Conservation (phyloP, 495 filamentous ascomycete species). For the Clavariopsis aquatica region DNA sequence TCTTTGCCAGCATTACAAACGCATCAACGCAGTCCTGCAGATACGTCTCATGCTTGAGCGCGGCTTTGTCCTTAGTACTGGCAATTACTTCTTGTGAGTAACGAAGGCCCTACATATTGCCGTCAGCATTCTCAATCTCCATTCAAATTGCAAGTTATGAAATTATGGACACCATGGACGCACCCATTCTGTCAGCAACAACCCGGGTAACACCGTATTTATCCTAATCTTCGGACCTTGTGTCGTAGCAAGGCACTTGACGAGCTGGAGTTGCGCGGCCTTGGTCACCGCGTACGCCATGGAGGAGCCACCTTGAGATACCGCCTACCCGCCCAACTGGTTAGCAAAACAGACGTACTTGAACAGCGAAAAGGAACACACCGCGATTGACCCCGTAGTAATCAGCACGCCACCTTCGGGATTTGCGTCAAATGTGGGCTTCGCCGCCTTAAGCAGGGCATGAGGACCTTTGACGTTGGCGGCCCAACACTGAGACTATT, state of each 20-base stretch:
- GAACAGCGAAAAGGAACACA: slow-evolving; percentile 22
- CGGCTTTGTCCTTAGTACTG: slow-evolving; percentile 40
- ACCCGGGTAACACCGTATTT: slow-evolving; percentile 68
- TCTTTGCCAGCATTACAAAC: slow-evolving; percentile 46
- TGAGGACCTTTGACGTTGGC: slow-evolving; percentile 69
- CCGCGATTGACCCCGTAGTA: slow-evolving; percentile 67
- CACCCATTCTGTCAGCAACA: slow-evolving; percentile 75
- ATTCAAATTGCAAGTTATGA: not conserved
- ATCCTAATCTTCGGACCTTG: slow-evolving; percentile 67
- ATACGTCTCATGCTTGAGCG: slow-evolving; percentile 44
- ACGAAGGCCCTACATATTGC: slow-evolving; percentile 35
- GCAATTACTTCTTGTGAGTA: slow-evolving; percentile 40
- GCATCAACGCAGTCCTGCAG: slow-evolving; percentile 48
- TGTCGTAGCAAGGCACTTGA: slow-evolving; percentile 69
- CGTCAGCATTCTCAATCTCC: not conserved
- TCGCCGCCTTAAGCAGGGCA: slow-evolving; percentile 62
- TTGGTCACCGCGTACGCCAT: slow-evolving; percentile 70
- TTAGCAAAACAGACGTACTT: not conserved
- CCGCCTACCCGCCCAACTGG: slow-evolving; percentile 44
- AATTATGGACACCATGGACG: slow-evolving; percentile 5
- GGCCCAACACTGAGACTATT: slow-evolving; percentile 55
- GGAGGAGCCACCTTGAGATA: slow-evolving; percentile 55
- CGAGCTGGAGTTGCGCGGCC: slow-evolving; percentile 67
- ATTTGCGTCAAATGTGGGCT: slow-evolving; percentile 68
- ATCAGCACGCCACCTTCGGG: slow-evolving; percentile 69